A percentile compares a stretch with the other conserved stretches of the same genome.
Conservation (phyloP, 2,329 filamentous ascomycete genomes). For the Hypoxylon sp. region DNA sequence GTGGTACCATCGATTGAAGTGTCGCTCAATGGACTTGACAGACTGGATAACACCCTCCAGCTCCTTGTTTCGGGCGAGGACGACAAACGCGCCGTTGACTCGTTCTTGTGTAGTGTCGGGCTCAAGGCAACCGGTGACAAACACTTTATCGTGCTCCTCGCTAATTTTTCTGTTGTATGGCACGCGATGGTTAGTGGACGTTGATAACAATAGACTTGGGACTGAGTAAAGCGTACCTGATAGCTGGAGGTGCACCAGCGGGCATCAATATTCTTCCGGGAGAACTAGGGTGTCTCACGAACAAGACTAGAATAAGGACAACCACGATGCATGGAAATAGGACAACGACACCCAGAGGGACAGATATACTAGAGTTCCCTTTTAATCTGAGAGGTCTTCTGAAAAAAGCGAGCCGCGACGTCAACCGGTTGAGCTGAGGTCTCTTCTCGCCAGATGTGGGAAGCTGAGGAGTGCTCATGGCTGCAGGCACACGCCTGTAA, state of each 20-base stretch:
- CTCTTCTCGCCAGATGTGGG: constrained; percentile 68
- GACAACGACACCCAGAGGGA: constrained; percentile 92
- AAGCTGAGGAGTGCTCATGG: constrained; percentile 58
- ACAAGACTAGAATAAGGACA: constrained; percentile 89
- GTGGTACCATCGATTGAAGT: constrained; percentile 99
- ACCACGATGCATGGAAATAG: constrained; percentile 93
- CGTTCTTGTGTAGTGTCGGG: constrained; percentile 83
- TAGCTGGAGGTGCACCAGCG: constrained; percentile 87
- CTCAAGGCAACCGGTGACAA: constrained; percentile 89
- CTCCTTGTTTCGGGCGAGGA: constrained; percentile 96
- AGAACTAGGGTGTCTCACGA: constrained; percentile 88
- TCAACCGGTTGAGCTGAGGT: constrained; percentile 58
- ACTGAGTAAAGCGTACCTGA: constrained; percentile 75
- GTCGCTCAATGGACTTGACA: constrained; percentile 96
- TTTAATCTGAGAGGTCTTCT: constrained; percentile 87
- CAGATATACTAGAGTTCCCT: constrained; percentile 91
- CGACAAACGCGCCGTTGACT: constrained; percentile 95
- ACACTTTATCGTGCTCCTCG: constrained; percentile 97
- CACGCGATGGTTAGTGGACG: constrained; percentile 26
- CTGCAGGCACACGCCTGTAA: constrained; percentile 64
- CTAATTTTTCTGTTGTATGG: constrained; percentile 84
- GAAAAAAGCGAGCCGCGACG: constrained; percentile 81
- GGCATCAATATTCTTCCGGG: constrained; percentile 88
- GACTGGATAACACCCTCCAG: constrained; percentile 96
- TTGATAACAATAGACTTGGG: neutral